Evolutionary conservation across 129 eudicot genomes (phyloP), one percentile per base, ranked within the genome.

Genomic region (Saussurea involucrata): DNA sequence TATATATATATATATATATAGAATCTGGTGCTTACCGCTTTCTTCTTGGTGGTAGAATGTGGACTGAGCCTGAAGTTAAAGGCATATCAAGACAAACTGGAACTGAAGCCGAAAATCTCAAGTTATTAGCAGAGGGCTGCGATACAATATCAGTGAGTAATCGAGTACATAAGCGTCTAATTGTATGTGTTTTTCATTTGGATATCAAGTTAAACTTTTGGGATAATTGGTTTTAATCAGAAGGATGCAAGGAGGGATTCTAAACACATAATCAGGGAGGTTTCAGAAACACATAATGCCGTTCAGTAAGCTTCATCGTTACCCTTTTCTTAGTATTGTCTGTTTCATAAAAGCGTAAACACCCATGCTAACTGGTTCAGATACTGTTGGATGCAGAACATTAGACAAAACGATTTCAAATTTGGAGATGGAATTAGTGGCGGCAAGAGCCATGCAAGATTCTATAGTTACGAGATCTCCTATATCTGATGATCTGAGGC

Each of bases 381-480:
- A 18, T 12, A 12, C 4, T 71, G 7, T 29, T 74, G 42, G 63
- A 37, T 77, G 81, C 86, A 90, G 92, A 77, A 84, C 78, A 13
- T 83, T 89, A 66, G 95, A 89, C 78, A 90, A 87, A 80, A 86
- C 92, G 2, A 90, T 93, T 58, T 93, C 98, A 13, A 88, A 90
- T 76, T 79, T 93, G 86, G 97, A 93, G 81, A 90, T 88, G 98
- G 97, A 93, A 53, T 86, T 93, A 86, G 97, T 95, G 80, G 93
- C 98, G 42, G 97, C 97, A n/a, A 89, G 96, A 87, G 93, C 96
- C 15, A 74, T 89, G 64, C 98, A 93, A 83, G 98, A 93, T 86
- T 87, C 96, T 49, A 69, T 91, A 57, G 88, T 87, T 66, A 80
- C 81, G 8, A 93, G 90, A 25, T 82, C 95, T n/a, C 97, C 96